A percentile compares a stretch with the other conserved stretches of the same genome.
Conservation (phyloP, 345 rosid species). For the Schrenkiella parvula region DNA sequence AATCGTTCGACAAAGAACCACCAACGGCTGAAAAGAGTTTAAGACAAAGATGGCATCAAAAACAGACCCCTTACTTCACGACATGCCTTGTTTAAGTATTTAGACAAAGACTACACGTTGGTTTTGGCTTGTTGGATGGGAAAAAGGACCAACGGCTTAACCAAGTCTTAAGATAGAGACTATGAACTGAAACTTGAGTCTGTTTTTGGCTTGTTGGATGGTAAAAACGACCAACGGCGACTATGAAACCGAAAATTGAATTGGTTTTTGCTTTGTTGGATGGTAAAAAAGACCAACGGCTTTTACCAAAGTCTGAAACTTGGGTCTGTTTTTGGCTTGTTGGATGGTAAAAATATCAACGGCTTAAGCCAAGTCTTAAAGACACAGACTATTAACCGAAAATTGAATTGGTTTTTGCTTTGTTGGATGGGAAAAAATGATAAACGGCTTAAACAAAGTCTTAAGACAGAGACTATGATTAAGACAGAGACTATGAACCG, state of each 20-base stretch:
- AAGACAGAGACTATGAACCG: background rate
- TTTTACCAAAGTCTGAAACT: too few species aligned
- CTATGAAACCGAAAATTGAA: too few species aligned
- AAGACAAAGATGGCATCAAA: background rate
- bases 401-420: background rate
- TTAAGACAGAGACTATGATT: background rate
- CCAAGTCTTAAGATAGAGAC: too few species aligned
- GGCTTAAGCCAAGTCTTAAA: background rate
- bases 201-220: background rate
- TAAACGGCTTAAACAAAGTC: background rate
- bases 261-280: background rate
- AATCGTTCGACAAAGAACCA: background rate
- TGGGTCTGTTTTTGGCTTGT: background rate
- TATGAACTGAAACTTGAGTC: too few species aligned
- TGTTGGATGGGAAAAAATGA: background rate
- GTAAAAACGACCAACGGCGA: background rate
- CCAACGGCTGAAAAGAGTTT: background rate
- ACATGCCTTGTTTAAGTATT: background rate
- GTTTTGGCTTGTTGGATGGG: too few species aligned
- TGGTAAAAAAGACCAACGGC: too few species aligned
- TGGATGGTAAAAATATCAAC: background rate
- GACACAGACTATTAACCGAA: background rate
- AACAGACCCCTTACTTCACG: background rate
- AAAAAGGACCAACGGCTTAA: too few species aligned
- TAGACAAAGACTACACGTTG: background rate